These are phyloP conservation scores for Allium cepa DNA, from an alignment of 106 monocot genomes.

Conservation along the genomic window DNA sequence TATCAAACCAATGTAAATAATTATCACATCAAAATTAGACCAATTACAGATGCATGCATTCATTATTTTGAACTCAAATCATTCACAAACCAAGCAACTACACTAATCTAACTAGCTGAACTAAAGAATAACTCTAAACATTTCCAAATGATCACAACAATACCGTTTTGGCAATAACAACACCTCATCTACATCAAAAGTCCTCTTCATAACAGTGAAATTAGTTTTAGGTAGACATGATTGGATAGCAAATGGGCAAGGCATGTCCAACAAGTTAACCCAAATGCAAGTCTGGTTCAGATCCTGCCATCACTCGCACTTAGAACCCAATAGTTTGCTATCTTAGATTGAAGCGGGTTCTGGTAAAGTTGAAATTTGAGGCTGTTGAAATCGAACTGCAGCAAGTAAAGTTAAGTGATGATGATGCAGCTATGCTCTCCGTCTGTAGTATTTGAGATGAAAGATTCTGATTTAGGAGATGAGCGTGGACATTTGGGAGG, in stretches of 20 bases:
- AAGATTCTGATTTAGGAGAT: too few relatives aligned
- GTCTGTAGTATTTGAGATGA: background rate
- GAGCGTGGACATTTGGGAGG: too few relatives aligned
- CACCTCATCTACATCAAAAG: constrained; percentile 99
- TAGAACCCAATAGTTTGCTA: background rate
- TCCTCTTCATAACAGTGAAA: constrained; percentile 95
- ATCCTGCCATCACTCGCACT: constrained; percentile 6
- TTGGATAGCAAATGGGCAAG: constrained; percentile 96
- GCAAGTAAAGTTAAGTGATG: too few relatives aligned
- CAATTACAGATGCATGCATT: too few relatives aligned
- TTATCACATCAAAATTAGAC: too few relatives aligned
- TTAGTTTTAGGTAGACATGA: constrained; percentile 95
- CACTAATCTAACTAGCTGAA: too few relatives aligned
- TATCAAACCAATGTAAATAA: too few relatives aligned
- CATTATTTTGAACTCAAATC: too few relatives aligned
- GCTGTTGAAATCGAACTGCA: background rate
- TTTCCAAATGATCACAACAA: too few relatives aligned
- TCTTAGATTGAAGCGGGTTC: constrained; percentile 10
- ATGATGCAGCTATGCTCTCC: constrained; percentile 11
- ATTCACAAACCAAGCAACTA: too few relatives aligned
- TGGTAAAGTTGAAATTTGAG: too few relatives aligned
- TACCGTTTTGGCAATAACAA: constrained; percentile 95
- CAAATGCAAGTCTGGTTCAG: constrained; percentile 75
- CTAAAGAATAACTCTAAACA: too few relatives aligned
- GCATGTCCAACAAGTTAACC: constrained; percentile 89